A percentile compares a stretch with the other conserved stretches of the same genome.
These are phyloP conservation scores for Coniophora puteana DNA, from an alignment of 1,284 basidiomycete genomes.

Conservation along the genomic window DNA sequence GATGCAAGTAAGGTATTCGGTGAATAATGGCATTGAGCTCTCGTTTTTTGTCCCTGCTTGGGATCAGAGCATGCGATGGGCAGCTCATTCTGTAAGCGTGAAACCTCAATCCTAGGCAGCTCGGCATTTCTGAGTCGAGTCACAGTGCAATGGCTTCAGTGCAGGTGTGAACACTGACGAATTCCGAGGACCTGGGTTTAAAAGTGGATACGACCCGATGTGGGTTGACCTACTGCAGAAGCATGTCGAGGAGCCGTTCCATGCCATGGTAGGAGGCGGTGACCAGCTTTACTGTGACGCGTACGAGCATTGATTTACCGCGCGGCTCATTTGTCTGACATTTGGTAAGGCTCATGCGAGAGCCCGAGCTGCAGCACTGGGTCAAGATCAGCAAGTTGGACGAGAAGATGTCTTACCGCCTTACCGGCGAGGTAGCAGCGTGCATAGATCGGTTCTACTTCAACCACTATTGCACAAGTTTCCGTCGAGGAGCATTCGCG, in stretches of 20 bases:
- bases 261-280: slow-evolving; percentile 81
- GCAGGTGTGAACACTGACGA: slow-evolving; percentile 78
- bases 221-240: slow-evolving; percentile 89
- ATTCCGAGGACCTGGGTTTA: slow-evolving; percentile 72
- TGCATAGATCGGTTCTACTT: slow-evolving; percentile 90
- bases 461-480: slow-evolving; percentile 87
- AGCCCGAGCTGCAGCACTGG: slow-evolving; percentile 84
- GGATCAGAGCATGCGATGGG: slow-evolving; percentile 89
- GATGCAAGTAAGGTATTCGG: slow-evolving; percentile 76
- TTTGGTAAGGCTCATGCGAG: slow-evolving; percentile 52
- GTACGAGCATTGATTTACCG: slow-evolving; percentile 30
- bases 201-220: slow-evolving; percentile 82
- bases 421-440: slow-evolving; percentile 72
- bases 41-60: slow-evolving; percentile 84
- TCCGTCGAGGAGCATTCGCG: slow-evolving; percentile 89
- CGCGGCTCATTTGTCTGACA: slow-evolving; percentile 2
- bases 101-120: neutral
- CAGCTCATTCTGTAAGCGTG: slow-evolving; percentile 70
- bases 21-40: slow-evolving; percentile 77
- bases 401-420: slow-evolving; percentile 56
- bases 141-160: slow-evolving; percentile 79
- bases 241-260: slow-evolving; percentile 81
- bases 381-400: slow-evolving; percentile 62
- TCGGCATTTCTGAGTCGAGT: slow-evolving; percentile 5
- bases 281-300: slow-evolving; percentile 82